Percentiles rank a stretch among this genome's conserved stretches.
Evolutionary conservation across 495 filamentous ascomycete species (phyloP).

Genomic region (Chaetomium tenue): DNA sequence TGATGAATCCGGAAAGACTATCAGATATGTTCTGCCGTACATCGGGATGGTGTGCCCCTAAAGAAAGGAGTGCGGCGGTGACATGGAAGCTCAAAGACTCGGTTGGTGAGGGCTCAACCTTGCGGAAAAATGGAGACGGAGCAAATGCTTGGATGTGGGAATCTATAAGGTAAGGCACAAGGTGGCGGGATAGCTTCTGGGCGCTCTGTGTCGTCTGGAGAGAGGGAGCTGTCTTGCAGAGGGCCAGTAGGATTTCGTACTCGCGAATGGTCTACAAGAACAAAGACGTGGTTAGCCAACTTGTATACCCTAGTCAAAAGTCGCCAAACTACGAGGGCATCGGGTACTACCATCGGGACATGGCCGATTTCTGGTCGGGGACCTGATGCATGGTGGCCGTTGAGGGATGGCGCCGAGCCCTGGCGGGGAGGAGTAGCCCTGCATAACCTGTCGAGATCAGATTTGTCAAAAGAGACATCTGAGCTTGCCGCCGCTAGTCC

Average conservation of each 20-base stretch:
- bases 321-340: not conserved
- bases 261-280: constrained; percentile 63
- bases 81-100: constrained; percentile 79
- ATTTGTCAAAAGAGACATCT: constrained; percentile 51
- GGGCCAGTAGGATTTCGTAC: constrained; percentile 81
- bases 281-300: constrained; percentile 23
- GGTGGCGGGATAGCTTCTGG: constrained; percentile 65
- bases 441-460: constrained; percentile 64
- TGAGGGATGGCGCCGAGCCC: constrained; percentile 33
- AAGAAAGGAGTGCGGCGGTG: constrained; percentile 70
- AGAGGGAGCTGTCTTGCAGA: constrained; percentile 80
- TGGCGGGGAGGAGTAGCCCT: constrained; percentile 51
- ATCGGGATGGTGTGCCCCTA: constrained; percentile 66
- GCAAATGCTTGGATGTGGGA: constrained; percentile 73
- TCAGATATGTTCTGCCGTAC: constrained; percentile 61
- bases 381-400: constrained; percentile 32
- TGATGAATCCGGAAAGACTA: constrained; percentile 65
- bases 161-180: constrained; percentile 80
- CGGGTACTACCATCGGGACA: constrained; percentile 54
- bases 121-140: constrained; percentile 75
- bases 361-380: constrained; percentile 38
- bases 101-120: constrained; percentile 84
- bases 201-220: constrained; percentile 66
- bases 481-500: constrained; percentile 56
- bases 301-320: not conserved